phyloP scores from a whole-genome alignment of 2,329 filamentous ascomycete species.

The Aspergillus tamarii region DNA sequence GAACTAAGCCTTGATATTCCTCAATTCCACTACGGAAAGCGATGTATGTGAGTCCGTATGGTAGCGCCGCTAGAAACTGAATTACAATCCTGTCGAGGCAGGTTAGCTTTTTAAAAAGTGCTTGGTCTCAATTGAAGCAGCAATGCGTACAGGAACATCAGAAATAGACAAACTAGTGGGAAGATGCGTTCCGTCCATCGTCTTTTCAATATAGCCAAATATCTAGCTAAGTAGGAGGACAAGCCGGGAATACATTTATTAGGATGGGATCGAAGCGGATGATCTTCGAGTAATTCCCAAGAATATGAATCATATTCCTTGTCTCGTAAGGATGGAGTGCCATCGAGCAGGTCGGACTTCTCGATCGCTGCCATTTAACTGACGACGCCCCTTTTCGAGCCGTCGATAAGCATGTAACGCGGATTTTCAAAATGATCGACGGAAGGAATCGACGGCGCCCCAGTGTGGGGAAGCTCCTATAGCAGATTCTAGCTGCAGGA shows the following conservation, averaged over 20 bases:
- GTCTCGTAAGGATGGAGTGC: conserved; percentile 7
- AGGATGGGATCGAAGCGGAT: conserved; percentile 38
- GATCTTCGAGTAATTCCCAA: conserved; percentile 34
- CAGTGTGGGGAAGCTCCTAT: background rate
- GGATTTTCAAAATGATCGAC: background rate
- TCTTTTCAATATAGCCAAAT: conserved; percentile 16
- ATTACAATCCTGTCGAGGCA: conserved; percentile 20
- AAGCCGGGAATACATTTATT: conserved; percentile 34
- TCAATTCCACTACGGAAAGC: conserved; percentile 12
- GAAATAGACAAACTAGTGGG: conserved; percentile 27
- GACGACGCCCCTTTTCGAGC: background rate
- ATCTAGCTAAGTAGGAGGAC: conserved; percentile 21
- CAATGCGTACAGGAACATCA: conserved; percentile 27
- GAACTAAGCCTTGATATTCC: conserved; percentile 11
- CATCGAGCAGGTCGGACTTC: background rate
- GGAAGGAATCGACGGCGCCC: background rate
- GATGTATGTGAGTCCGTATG: conserved; percentile 22
- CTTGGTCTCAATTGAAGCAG: no score
- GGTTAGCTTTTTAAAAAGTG: background rate
- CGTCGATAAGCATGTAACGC: conserved; percentile 1
- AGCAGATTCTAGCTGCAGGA: background rate
- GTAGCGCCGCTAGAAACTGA: conserved; percentile 26
- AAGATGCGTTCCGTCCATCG: conserved; percentile 28
- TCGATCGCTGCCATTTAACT: conserved; percentile 13
- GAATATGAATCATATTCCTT: conserved; percentile 21